These are phyloP conservation scores for Nyctanthes arbortristis DNA, from an alignment of 257 asterid species.

Conservation along the genomic window DNA sequence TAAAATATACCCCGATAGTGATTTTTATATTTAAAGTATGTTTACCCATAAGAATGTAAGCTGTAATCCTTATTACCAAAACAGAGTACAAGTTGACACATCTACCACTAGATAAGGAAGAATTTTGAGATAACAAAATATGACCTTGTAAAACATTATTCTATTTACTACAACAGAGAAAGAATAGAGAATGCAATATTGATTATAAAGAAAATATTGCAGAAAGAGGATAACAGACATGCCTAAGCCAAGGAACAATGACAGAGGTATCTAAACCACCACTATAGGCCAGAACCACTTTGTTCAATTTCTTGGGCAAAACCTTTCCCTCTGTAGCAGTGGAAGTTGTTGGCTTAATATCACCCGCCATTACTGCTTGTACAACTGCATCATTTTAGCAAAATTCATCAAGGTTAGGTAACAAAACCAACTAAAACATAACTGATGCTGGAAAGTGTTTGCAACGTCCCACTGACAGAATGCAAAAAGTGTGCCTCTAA, in stretches of 20 bases:
- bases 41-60: too few relatives aligned
- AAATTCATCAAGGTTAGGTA: not conserved
- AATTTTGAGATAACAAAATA: not conserved
- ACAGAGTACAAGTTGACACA: not conserved
- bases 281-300: constrained; percentile 94
- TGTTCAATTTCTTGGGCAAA: constrained; percentile 66
- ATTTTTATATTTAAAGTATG: too few relatives aligned
- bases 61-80: not conserved
- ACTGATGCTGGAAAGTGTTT: not conserved
- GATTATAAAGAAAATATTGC: not conserved
- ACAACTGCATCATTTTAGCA: constrained; percentile 48
- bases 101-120: not conserved
- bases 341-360: constrained; percentile 49
- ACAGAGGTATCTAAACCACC: constrained; percentile 99
- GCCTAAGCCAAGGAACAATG: constrained; percentile 99
- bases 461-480: not conserved
- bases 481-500: not conserved
- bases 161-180: not conserved
- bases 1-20: too few relatives aligned
- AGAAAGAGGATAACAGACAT: constrained; percentile 9
- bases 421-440: not conserved
- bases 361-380: constrained; percentile 66
- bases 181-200: not conserved
- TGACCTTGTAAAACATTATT: not conserved
- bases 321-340: constrained; percentile 39